These are phyloP conservation scores for Leccinum boreale DNA, from an alignment of 768 basidiomycete genomes.

Conservation along the genomic window DNA sequence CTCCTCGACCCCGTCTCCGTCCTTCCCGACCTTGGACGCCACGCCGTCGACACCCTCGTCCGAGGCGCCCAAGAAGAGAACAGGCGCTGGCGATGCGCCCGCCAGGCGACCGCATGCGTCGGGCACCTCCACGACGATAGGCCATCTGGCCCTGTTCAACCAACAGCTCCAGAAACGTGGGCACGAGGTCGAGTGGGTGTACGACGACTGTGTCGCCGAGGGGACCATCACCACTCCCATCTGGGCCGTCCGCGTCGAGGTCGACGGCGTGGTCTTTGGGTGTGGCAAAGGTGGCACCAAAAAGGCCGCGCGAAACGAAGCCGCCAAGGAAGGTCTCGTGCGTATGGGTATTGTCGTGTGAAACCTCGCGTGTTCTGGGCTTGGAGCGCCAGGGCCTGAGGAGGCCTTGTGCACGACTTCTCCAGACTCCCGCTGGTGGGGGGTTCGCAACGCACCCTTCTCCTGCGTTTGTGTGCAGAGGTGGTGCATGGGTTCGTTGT, in stretches of 20 bases:
- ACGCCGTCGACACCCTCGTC: not conserved
- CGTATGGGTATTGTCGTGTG: conserved; percentile 54
- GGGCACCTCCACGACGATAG: conserved; percentile 36
- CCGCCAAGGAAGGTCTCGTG: conserved; percentile 69
- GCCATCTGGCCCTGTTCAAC: conserved; percentile 79
- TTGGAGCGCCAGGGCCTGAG: not conserved
- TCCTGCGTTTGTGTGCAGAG: conserved; percentile 65
- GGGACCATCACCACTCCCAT: conserved; percentile 68
- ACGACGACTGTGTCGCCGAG: conserved; percentile 44
- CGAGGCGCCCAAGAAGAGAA: not conserved
- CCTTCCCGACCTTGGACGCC: not conserved
- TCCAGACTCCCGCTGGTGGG: conserved; percentile 58
- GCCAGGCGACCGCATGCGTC: conserved; percentile 16
- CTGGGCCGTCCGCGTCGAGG: conserved; percentile 65
- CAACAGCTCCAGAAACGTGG: conserved; percentile 63
- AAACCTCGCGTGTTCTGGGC: not conserved
- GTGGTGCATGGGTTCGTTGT: conserved; percentile 40
- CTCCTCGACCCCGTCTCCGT: conserved; percentile 14
- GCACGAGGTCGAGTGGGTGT: conserved; percentile 68
- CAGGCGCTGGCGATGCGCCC: conserved; percentile 12
- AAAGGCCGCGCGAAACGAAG: conserved; percentile 77
- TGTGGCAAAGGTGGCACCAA: conserved; percentile 70
- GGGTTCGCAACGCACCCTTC: conserved; percentile 18
- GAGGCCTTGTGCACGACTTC: conserved; percentile 45
- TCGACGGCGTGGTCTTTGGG: conserved; percentile 60